phyloP scores from a whole-genome alignment of 164 flowering plant species.

The Malania oleifera region DNA sequence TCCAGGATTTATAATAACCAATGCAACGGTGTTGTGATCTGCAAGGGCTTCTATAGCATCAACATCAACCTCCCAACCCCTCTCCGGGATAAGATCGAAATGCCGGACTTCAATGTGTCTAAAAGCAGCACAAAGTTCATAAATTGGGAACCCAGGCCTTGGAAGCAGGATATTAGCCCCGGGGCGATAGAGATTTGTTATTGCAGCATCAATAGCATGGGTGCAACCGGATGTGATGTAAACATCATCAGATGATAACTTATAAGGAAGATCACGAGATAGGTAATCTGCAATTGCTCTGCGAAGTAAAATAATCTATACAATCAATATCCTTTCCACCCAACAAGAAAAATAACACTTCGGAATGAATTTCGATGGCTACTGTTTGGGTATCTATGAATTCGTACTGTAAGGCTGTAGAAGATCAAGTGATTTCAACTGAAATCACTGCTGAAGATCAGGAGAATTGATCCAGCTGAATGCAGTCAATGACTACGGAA shows the following conservation, averaged over 20 bases:
- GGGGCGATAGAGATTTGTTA: slow-evolving; percentile 64
- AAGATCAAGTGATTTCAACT: no score
- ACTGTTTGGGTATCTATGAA: no score
- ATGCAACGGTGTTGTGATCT: slow-evolving; percentile 79
- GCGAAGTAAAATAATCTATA: no score
- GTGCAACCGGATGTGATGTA: slow-evolving; percentile 85
- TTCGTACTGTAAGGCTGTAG: no score
- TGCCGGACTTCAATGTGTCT: slow-evolving; percentile 57
- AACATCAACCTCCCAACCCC: slow-evolving; percentile 87
- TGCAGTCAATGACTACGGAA: no score
- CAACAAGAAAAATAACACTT: no score
- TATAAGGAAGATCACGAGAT: slow-evolving; percentile 71
- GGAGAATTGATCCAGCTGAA: no score
- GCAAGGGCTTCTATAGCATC: slow-evolving; percentile 66
- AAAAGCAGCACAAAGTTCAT: slow-evolving; percentile 69
- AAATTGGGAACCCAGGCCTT: slow-evolving; percentile 78
- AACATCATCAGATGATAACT: slow-evolving; percentile 64
- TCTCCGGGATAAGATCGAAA: slow-evolving; percentile 73
- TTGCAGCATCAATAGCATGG: slow-evolving; percentile 71
- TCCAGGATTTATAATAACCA: slow-evolving; percentile 84
- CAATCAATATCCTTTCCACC: no score
- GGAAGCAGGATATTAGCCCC: slow-evolving; percentile 88
- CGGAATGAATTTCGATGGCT: no score
- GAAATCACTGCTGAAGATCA: no score
- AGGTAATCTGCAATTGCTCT: slow-evolving; percentile 83